A percentile compares a stretch with the other conserved stretches of the same genome.
These are phyloP conservation scores for Madurella mycetomatis DNA, from an alignment of 2,329 filamentous ascomycete genomes.

Conservation along the genomic window DNA sequence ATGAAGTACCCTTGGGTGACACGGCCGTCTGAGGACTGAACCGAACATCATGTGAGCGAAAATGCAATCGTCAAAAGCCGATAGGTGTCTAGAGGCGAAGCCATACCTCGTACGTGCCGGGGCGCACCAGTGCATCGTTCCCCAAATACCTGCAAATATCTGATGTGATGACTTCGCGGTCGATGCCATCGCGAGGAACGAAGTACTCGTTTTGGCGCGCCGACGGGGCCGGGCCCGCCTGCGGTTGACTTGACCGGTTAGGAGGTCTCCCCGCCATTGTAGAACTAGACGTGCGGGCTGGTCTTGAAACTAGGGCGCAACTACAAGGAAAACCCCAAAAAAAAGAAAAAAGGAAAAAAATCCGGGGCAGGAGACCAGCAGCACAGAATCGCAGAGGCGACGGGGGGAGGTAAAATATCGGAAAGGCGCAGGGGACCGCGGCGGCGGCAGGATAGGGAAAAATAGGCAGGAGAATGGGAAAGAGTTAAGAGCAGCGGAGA, in stretches of 20 bases:
- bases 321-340: no score
- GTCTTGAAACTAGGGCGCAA: no score
- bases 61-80: not conserved
- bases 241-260: constrained; percentile 31
- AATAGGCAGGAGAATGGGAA: constrained; percentile 27
- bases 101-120: constrained; percentile 66
- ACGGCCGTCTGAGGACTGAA: constrained; percentile 50
- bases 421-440: constrained; percentile 4
- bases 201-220: constrained; percentile 72
- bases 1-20: constrained; percentile 70
- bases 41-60: not conserved
- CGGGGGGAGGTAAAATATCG: not conserved
- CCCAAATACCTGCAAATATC: constrained; percentile 81
- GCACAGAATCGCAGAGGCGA: not conserved
- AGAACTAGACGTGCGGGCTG: not conserved
- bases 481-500: constrained; percentile 29
- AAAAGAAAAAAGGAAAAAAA: constrained; percentile 5
- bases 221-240: constrained; percentile 36
- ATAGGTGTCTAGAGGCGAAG: constrained; percentile 1
- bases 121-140: constrained; percentile 75
- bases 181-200: constrained; percentile 74
- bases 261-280: constrained; percentile 41
- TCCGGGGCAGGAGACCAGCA: not conserved
- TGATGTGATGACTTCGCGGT: constrained; percentile 77
- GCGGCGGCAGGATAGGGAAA: constrained; percentile 18